Base-by-base conservation (phyloP, 176 grass and related monocot genomes). In the Zea mays region DNA sequence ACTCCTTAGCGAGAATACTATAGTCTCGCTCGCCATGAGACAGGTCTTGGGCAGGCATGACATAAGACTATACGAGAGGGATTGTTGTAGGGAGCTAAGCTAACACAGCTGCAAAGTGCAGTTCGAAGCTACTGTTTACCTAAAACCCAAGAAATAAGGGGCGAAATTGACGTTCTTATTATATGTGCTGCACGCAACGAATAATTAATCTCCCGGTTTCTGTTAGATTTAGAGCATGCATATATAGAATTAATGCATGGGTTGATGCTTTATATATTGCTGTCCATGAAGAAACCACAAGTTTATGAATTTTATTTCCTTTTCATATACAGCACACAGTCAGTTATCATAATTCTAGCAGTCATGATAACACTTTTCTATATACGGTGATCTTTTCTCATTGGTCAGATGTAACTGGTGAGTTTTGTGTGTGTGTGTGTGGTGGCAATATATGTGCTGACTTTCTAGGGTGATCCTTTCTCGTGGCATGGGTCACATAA, bases 1-100 rank as follows among this genome's bases (percentile, higher is more conserved):
- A 89, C 87, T 81, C 60, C 9, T 67, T 81, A 89, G 72, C 87
- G 59, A 60, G 20, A 81, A 27, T 43, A 76, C 77, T 72, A 48
- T 65, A 75, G 50, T 20, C 27, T 27, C 27, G 27, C 27, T 27
- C 64, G 63, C 34, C 77, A 56, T 21, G 77, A 50, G 17, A 66
- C 55, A 21, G 37, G 49, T 51, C 63, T 76, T 41, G 63, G 63
- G 54, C 70, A 81, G 19, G 56, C 70, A 49, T 11, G 70, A 69
- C 20, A 60, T 2, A 10, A 9, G 8, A 19, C 7, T 6, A n/a
- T 8, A 6, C n/a, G 14, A 49, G 36, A 65, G 71, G 46, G 56
- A 58, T 72, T 43, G 40, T 16, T 63, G 35, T 48, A 17, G 50
- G 38, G 27, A 5, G 15, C 14, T 16, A 79, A 5, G 15, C 14